Percentiles rank a stretch among this genome's conserved stretches.
These are phyloP conservation scores for Gymnopilus junonius DNA, from an alignment of 768 basidiomycete species.

Conservation along the genomic window DNA sequence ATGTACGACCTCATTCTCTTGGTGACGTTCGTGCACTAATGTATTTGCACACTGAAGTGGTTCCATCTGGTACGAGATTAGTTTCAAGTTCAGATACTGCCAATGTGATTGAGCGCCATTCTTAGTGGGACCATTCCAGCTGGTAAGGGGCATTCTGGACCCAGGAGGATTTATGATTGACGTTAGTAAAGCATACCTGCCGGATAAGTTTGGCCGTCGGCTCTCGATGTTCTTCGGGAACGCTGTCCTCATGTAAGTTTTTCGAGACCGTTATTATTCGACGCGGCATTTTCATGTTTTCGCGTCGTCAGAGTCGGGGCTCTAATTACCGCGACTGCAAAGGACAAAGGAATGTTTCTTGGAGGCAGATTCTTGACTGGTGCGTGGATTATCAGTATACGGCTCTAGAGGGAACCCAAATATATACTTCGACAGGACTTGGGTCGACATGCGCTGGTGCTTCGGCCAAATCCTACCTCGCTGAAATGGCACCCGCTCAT, in stretches of 20 bases:
- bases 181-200: conserved; percentile 42
- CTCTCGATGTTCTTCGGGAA: conserved; percentile 56
- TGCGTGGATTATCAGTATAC: conserved; percentile 16
- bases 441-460: conserved; percentile 50
- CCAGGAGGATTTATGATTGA: neutral
- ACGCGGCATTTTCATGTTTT: neutral
- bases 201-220: conserved; percentile 53
- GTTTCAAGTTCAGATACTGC: neutral
- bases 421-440: conserved; percentile 31
- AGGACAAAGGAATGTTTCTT: conserved; percentile 44
- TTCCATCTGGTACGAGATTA: conserved; percentile 38
- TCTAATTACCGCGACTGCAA: conserved; percentile 52
- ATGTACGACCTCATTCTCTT: conserved; percentile 33
- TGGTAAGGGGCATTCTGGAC: conserved; percentile 28
- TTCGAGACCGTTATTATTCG: neutral
- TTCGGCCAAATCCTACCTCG: conserved; percentile 54
- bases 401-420: neutral
- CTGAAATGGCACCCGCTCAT: conserved; percentile 53
- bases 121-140: conserved; percentile 50
- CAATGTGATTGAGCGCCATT: neutral
- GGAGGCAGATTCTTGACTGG: conserved; percentile 57
- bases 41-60: conserved; percentile 30
- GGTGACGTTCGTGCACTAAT: neutral
- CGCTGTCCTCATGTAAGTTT: conserved; percentile 44
- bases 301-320: conserved; percentile 43